Base-by-base conservation (phyloP, 2,329 filamentous ascomycete genomes). In the Ophiostoma ulmi region DNA sequence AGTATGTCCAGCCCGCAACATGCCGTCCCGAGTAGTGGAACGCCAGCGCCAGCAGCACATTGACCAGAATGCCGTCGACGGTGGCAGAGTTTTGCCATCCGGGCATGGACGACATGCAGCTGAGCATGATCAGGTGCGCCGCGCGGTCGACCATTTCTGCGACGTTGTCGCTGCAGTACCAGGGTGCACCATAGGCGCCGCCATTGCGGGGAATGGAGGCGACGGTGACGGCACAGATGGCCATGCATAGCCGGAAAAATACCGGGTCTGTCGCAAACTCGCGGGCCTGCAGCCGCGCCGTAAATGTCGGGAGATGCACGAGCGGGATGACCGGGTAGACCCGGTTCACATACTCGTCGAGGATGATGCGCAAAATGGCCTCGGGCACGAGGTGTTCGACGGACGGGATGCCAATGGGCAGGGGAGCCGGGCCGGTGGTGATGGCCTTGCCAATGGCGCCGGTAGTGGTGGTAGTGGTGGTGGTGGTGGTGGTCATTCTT, bases 261-360 rank as follows among this genome's bases (percentile, higher is more conserved):
- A 58, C 70, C 1, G 74, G 71, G 55, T 75, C 75, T 2, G 68
- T 70, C 3, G 70, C 71, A 70, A 74, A 75, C 68, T 70, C 65
- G 10, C 72, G 63, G 2, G 68, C 61, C 11, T 67, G 70, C 22
- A 75, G 70, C 4, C 61, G 61, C 11, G 38, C 17, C 14, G 41
- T 66, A 41, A 75, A 74, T 2, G 72, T 67, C 8, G 74, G 74
- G 1, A 74, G 63, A 38, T 76, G 73, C 6, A 75, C 70, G 11
- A 76, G 67, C 4, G 75, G 75, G 14, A 75, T 67, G 13, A 75
- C 72, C 13, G 74, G 74, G 39, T 76, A 75, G 0, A 76, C 74
- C 26, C 72, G 70, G 3, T 71, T 71, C 14, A 72, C 64, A 64
- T 72, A 76, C 61, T 75, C 75, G 41, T 73, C 68, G 36, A 76